A percentile compares a stretch with the other conserved stretches of the same genome.
Conservation (phyloP, 345 rosid species). For the Euphorbia lathyris region DNA sequence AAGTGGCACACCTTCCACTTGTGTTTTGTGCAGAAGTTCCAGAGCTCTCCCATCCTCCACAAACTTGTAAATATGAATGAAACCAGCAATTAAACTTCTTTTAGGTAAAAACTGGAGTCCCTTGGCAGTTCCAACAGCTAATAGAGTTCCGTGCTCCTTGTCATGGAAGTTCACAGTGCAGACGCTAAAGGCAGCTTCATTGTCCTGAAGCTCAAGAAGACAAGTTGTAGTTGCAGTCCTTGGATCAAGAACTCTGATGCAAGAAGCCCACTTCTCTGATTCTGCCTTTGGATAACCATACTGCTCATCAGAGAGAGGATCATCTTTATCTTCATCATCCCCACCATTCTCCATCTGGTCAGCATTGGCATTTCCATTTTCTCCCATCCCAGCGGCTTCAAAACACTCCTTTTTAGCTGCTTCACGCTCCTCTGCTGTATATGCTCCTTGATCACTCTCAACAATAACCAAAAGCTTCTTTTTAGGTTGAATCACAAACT, state of each 20-base stretch:
- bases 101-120: constrained; percentile 91
- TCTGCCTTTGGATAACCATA: constrained; percentile 96
- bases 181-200: constrained; percentile 90
- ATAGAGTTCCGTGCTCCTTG: constrained; percentile 85
- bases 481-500: constrained; percentile 82
- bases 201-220: constrained; percentile 95
- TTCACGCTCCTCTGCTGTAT: constrained; percentile 94
- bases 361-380: constrained; percentile 57
- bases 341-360: constrained; percentile 76
- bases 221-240: constrained; percentile 76
- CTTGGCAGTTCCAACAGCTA: constrained; percentile 94
- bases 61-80: constrained; percentile 86
- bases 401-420: constrained; percentile 88
- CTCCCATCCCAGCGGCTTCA: constrained; percentile 78
- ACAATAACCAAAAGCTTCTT: constrained; percentile 72
- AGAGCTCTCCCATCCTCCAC: constrained; percentile 81
- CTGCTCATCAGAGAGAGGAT: constrained; percentile 90
- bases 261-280: constrained; percentile 93
- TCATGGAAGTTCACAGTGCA: constrained; percentile 96
- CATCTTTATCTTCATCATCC: constrained; percentile 83
- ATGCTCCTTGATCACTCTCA: constrained; percentile 97
- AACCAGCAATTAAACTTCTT: constrained; percentile 63
- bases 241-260: constrained; percentile 94
- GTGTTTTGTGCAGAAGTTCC: constrained; percentile 92
- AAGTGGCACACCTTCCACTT: constrained; percentile 91